Conservation (phyloP, 2,329 filamentous ascomycete species). For the Cryphonectria parasitica region DNA sequence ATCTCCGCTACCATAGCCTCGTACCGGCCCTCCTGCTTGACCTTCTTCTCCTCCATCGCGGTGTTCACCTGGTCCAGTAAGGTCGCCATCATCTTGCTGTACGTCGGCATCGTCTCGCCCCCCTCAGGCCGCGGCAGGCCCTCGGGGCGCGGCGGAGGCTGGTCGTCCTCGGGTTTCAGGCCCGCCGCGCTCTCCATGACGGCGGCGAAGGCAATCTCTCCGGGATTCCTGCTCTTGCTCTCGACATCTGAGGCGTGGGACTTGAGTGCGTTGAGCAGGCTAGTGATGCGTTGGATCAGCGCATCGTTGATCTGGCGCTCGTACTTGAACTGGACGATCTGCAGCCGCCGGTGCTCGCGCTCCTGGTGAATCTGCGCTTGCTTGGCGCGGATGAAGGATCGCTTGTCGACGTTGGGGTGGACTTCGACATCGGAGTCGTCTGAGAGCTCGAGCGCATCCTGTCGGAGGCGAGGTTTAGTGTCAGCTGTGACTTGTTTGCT, state of each 20-base stretch:
- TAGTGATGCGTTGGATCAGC: conserved; percentile 80
- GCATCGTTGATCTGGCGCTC: conserved; percentile 93
- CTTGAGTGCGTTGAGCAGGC: conserved; percentile 74
- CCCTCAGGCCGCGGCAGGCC: conserved; percentile 74
- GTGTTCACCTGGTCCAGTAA: conserved; percentile 90
- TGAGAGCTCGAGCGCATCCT: conserved; percentile 92
- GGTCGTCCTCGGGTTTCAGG: conserved; percentile 72
- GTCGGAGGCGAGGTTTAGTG: conserved; percentile 48
- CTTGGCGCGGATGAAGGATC: conserved; percentile 97
- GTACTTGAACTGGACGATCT: conserved; percentile 91
- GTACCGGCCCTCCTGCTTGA: conserved; percentile 66
- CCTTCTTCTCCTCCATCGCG: conserved; percentile 76
- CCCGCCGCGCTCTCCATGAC: conserved; percentile 78
- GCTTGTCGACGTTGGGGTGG: conserved; percentile 98
- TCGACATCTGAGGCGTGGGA: conserved; percentile 71
- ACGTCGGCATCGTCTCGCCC: conserved; percentile 73
- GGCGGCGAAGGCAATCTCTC: conserved; percentile 84
- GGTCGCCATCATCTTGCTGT: conserved; percentile 98
- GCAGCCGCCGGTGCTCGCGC: conserved; percentile 79
- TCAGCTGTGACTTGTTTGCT: conserved; percentile 43
- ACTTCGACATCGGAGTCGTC: conserved; percentile 99
- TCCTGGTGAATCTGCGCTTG: conserved; percentile 96
- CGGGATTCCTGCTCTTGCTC: conserved; percentile 61
- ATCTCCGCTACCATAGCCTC: conserved; percentile 79
- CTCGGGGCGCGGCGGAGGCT: conserved; percentile 73